These are phyloP conservation scores for Aspergillus bertholletiae DNA, from an alignment of 495 filamentous ascomycete genomes.

Conservation along the genomic window DNA sequence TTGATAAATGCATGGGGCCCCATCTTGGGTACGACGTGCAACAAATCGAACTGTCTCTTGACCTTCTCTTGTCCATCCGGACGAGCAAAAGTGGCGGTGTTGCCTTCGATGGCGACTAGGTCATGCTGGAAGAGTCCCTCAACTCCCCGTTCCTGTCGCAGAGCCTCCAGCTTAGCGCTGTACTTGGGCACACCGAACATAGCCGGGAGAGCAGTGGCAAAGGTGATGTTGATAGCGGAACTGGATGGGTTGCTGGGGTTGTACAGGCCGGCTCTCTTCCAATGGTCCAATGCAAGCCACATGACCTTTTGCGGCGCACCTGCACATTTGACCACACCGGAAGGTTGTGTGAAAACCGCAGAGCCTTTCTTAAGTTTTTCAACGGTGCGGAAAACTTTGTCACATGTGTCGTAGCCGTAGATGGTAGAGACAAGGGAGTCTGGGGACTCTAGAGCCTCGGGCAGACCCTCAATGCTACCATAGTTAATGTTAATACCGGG, in stretches of 20 bases:
- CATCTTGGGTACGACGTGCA: conserved; percentile 63
- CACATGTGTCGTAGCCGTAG: conserved; percentile 58
- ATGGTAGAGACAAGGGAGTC: conserved; percentile 59
- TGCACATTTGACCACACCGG: conserved; percentile 64
- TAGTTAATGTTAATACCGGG: conserved; percentile 60
- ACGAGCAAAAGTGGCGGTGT: conserved; percentile 49
- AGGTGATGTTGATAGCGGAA: conserved; percentile 58
- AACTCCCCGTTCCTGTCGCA: conserved; percentile 61
- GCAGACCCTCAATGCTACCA: conserved; percentile 53
- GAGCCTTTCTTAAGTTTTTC: conserved; percentile 50
- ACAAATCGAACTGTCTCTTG: conserved; percentile 52
- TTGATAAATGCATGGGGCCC: conserved; percentile 57
- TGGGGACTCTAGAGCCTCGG: conserved; percentile 55
- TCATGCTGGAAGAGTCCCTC: conserved; percentile 66
- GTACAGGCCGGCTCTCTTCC: conserved; percentile 59
- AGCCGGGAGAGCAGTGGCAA: conserved; percentile 56
- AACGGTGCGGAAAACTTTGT: conserved; percentile 55
- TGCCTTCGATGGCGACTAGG: conserved; percentile 57
- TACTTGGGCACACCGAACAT: conserved; percentile 75
- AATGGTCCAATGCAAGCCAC: conserved; percentile 68
- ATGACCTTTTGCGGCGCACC: conserved; percentile 68
- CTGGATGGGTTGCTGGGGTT: conserved; percentile 32
- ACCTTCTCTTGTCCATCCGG: conserved; percentile 44
- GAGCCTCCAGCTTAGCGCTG: conserved; percentile 53
- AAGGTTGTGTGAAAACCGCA: conserved; percentile 69